Conservation (phyloP, 2,329 filamentous ascomycete species). For the Aureobasidium sp. region DNA sequence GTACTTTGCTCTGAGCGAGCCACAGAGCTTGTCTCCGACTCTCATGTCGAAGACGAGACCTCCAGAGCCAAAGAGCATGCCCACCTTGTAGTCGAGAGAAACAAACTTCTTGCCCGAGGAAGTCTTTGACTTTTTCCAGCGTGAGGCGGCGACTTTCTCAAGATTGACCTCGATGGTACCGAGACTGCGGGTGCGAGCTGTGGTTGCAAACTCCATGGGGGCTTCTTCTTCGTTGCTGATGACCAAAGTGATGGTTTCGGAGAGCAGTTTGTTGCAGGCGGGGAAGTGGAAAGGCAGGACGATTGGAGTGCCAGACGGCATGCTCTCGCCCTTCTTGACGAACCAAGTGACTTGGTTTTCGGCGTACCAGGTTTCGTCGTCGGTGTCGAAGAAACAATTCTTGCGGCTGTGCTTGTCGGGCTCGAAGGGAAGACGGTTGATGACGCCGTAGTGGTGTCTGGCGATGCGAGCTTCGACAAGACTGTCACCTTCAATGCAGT, state of each 20-base stretch:
- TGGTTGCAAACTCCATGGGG: slow-evolving; percentile 28
- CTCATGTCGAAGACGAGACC: slow-evolving; percentile 71
- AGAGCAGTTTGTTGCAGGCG: background rate
- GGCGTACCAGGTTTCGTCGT: slow-evolving; percentile 82
- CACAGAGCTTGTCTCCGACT: slow-evolving; percentile 70
- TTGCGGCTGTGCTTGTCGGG: slow-evolving; percentile 62
- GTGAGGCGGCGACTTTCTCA: slow-evolving; percentile 61
- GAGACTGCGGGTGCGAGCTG: slow-evolving; percentile 51
- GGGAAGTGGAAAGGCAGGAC: background rate
- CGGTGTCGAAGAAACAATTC: slow-evolving; percentile 72
- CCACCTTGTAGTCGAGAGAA: slow-evolving; percentile 72
- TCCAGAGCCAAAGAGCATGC: slow-evolving; percentile 76
- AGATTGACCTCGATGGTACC: slow-evolving; percentile 69
- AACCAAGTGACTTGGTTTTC: slow-evolving; percentile 81
- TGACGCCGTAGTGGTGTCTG: slow-evolving; percentile 13
- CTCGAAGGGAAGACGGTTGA: slow-evolving; percentile 47
- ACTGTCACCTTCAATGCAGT: slow-evolving; percentile 64
- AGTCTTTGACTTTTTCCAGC: slow-evolving; percentile 63
- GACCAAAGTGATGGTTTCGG: background rate
- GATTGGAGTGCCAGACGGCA: background rate
- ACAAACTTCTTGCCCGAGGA: slow-evolving; percentile 77
- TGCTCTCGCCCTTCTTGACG: slow-evolving; percentile 37
- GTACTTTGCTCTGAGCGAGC: slow-evolving; percentile 70
- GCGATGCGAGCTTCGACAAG: slow-evolving; percentile 7
- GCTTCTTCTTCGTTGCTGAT: slow-evolving; percentile 4